A percentile compares a stretch with the other conserved stretches of the same genome.
phyloP scores from a whole-genome alignment of 2,329 filamentous ascomycete genomes.

The Epichloe coenophiala region DNA sequence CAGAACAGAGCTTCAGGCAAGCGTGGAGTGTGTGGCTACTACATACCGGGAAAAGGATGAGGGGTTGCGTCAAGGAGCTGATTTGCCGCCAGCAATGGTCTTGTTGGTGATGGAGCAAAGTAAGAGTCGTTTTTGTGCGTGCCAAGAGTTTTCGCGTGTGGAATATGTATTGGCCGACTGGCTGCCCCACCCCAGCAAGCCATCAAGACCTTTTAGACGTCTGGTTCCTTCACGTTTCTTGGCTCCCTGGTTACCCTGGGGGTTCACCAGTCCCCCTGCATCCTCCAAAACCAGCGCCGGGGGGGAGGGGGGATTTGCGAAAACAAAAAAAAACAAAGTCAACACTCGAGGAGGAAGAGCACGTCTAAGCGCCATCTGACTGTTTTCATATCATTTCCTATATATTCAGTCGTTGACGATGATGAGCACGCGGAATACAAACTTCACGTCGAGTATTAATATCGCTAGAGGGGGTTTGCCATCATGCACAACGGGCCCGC shows the following conservation, averaged over 20 bases:
- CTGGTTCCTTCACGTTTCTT: not conserved
- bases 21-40: slow-evolving; percentile 3
- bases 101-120: slow-evolving; percentile 21
- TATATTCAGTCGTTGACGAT: too few species aligned
- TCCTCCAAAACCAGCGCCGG: not conserved
- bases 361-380: too few species aligned
- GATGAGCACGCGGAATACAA: too few species aligned
- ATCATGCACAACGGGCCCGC: too few species aligned
- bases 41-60: slow-evolving; percentile 21
- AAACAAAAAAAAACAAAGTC: too few species aligned
- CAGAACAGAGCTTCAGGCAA: not conserved
- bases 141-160: slow-evolving; percentile 30
- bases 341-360: too few species aligned
- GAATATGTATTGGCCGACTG: slow-evolving; percentile 24
- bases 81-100: slow-evolving; percentile 21
- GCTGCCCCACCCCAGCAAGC: slow-evolving; percentile 5
- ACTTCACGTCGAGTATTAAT: too few species aligned
- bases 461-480: too few species aligned
- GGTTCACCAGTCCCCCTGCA: not conserved
- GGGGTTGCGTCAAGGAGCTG: slow-evolving; percentile 20
- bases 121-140: slow-evolving; percentile 30
- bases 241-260: not conserved
- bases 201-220: not conserved
- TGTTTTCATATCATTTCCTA: too few species aligned
- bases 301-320: too few species aligned